Base-by-base conservation (phyloP, 2,329 filamentous ascomycete genomes). In the Clarireedia paspali region DNA sequence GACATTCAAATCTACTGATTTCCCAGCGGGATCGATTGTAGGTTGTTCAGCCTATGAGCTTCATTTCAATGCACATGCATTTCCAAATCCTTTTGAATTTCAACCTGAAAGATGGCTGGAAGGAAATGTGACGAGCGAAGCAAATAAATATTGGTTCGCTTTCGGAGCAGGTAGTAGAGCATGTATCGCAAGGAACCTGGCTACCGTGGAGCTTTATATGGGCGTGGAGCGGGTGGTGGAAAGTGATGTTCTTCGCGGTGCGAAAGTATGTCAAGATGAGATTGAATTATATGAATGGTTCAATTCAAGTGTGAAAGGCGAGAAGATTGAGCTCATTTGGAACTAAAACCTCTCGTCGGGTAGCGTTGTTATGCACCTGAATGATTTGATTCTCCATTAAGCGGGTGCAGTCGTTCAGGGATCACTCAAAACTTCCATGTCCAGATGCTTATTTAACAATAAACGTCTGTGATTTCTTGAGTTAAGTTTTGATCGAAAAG, bases 131-230 rank as follows among this genome's bases (percentile, higher is more conserved):
- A 69, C 65, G 0, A 62, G 69, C 6, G 70, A 72, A 38, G 76
- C 76, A 70, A 62, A 71, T 12, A 68, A 71, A 12, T 69, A 74
- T 58, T 72, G 71, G 53, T 74, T 80, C 48, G 73, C 76, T 0
- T 81, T 79, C 58, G 77, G 77, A 1, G 69, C 74, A 4, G 78
- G 77, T 0, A 62, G 67, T 3, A 67, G 78, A 57, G 70, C 73
- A 45, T 80, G 78, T 57, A 78, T 80, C 62, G 77, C 76, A 23
- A 65, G 74, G 52, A 77, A 77, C 55, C 59, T 81, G 56, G 77
- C 75, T 1, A 73, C 66, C 38, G 63, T 66, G 1, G 76, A 79
- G 64, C 61, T 79, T 49, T 71, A 65, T 24, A 64, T 73, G 60
- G 73, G 72, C 0, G 71, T 73, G 2, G 70, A 73, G 57, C 72